Conservation (phyloP, 352 stramenopile genomes). For the Phytophthora pisi region DNA sequence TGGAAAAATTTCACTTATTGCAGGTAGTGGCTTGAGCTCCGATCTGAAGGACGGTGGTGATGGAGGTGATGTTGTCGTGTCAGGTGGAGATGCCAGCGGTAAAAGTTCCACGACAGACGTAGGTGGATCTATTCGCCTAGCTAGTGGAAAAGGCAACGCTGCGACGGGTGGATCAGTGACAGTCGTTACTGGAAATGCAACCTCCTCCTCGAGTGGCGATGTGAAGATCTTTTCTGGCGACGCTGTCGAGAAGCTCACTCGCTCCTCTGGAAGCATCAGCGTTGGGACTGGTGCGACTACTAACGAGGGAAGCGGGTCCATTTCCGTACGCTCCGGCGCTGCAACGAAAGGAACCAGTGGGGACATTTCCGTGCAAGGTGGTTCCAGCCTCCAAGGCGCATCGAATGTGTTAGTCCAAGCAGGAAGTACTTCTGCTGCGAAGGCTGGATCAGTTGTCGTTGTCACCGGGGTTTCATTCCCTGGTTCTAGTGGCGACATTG, state of each 20-base stretch:
- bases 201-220: slow-evolving; percentile 66
- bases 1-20: slow-evolving; percentile 53
- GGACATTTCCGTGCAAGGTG: slow-evolving; percentile 58
- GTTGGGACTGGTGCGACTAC: slow-evolving; percentile 45
- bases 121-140: slow-evolving; percentile 55
- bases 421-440: slow-evolving; percentile 48
- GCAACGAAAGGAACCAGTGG: slow-evolving; percentile 54
- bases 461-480: slow-evolving; percentile 51
- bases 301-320: slow-evolving; percentile 51
- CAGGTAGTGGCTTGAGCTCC: slow-evolving; percentile 45
- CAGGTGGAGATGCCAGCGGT: slow-evolving; percentile 64
- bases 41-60: slow-evolving; percentile 68
- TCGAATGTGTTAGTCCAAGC: slow-evolving; percentile 58
- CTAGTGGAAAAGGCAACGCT: slow-evolving; percentile 52
- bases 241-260: slow-evolving; percentile 42
- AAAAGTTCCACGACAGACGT: slow-evolving; percentile 44
- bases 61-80: slow-evolving; percentile 69
- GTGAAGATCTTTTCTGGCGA: slow-evolving; percentile 60
- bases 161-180: slow-evolving; percentile 62
- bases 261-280: slow-evolving; percentile 52
- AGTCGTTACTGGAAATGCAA: slow-evolving; percentile 57
- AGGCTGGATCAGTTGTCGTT: slow-evolving; percentile 56
- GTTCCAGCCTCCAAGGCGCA: slow-evolving; percentile 47
- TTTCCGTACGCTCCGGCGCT: slow-evolving; percentile 49
- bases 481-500: slow-evolving; percentile 61